Percentiles rank a stretch among this genome's conserved stretches.
Conservation (phyloP, 2,329 filamentous ascomycete species). For the Fusarium falciforme region DNA sequence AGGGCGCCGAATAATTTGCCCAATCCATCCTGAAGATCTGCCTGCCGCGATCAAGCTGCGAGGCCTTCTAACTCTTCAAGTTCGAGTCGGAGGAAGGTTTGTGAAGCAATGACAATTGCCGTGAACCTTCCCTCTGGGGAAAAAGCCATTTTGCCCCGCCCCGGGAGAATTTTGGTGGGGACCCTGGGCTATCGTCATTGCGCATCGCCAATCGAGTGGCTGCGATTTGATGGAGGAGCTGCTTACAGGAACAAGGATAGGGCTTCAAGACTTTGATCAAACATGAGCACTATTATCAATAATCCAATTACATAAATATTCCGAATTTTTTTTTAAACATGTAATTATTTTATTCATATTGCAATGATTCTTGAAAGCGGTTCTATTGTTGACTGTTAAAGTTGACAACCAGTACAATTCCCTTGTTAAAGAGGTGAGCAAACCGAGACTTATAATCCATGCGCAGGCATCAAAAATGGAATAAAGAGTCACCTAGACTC, state of each 20-base stretch:
- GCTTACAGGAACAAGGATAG: constrained; percentile 7
- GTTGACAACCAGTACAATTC: not conserved
- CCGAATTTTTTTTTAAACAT: not conserved
- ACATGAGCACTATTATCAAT: not conserved
- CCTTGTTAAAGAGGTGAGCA: not conserved
- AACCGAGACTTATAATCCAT: not conserved
- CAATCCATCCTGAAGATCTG: constrained; percentile 38
- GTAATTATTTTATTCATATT: not conserved
- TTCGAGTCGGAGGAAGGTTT: not conserved
- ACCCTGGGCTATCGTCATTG: constrained; percentile 27
- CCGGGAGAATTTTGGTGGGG: constrained; percentile 36
- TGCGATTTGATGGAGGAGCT: constrained; percentile 33
- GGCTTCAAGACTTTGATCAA: not conserved
- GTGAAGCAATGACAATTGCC: constrained; percentile 21
- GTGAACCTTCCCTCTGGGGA: constrained; percentile 28
- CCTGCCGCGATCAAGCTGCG: constrained; percentile 5
- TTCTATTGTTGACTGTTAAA: not conserved
- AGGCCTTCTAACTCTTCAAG: constrained; percentile 1
- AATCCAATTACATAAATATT: not conserved
- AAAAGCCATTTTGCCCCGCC: constrained; percentile 43
- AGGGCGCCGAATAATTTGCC: constrained; percentile 41
- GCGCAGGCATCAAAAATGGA: not conserved
- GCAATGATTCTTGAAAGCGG: not conserved
- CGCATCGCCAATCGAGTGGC: constrained; percentile 40
- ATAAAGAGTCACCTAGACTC: constrained; percentile 34